Percentiles rank a stretch among this genome's conserved stretches.
Evolutionary conservation across 352 stramenopile species (phyloP).

Genomic region (Phytophthora macrochlamydospora): DNA sequence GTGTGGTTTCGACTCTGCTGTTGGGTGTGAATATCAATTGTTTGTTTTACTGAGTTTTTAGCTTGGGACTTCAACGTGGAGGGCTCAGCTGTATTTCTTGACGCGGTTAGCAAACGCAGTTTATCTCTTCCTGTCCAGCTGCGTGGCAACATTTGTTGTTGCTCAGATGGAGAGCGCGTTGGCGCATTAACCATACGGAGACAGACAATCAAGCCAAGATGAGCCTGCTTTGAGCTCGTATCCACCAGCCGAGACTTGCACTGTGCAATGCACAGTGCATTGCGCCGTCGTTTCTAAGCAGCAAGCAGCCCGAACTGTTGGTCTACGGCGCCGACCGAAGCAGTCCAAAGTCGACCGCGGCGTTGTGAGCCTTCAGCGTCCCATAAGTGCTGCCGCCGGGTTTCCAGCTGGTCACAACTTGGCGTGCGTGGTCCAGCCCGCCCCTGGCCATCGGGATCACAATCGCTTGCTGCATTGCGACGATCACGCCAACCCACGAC

Average conservation of each 20-base stretch:
- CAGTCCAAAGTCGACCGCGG: neutral
- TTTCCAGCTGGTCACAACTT: neutral
- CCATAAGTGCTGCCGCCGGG: neutral
- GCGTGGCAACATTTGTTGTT: no score
- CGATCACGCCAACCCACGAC: neutral
- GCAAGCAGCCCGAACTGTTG: neutral
- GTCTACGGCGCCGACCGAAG: no score
- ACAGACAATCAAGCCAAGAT: no score
- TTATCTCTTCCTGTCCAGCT: no score
- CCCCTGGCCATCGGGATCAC: neutral
- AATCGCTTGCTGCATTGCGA: neutral
- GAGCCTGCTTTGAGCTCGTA: neutral
- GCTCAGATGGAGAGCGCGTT: no score
- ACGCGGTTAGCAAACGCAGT: no score
- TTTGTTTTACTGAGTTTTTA: constrained; percentile 21
- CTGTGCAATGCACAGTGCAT: no score
- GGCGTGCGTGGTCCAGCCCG: neutral
- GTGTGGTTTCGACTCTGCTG: neutral
- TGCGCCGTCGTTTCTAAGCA: neutral
- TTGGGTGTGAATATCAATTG: constrained; percentile 26
- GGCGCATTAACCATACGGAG: neutral
- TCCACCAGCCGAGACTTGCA: neutral
- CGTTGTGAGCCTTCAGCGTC: neutral
- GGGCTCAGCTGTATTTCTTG: no score
- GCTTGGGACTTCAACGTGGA: no score